Evolutionary conservation across 305 asterid species (phyloP).

Genomic region (Solanum hybrid): DNA sequence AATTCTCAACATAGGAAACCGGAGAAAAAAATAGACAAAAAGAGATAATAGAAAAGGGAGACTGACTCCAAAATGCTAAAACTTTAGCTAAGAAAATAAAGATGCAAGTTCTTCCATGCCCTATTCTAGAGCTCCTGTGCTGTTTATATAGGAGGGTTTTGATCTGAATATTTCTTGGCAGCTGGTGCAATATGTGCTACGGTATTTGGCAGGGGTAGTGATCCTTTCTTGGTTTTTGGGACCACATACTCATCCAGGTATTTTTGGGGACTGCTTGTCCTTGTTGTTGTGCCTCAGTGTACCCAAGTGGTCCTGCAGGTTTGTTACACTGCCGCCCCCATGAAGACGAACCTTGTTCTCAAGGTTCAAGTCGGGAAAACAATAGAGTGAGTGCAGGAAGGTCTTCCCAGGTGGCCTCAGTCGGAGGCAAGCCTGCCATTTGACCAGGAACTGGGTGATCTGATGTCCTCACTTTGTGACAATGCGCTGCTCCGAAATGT

Average conservation of each 20-base stretch:
- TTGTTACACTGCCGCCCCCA: neutral
- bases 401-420: neutral
- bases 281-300: neutral
- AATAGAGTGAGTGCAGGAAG: neutral
- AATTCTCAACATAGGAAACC: neutral
- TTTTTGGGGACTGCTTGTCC: neutral
- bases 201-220: neutral
- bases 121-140: neutral
- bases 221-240: neutral
- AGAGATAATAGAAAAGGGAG: neutral
- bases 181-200: neutral
- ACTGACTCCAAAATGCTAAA: neutral
- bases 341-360: neutral
- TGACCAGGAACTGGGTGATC: neutral
- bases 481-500: neutral
- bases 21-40: neutral
- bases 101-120: neutral
- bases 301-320: neutral
- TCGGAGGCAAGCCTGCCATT: neutral
- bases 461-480: neutral
- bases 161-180: neutral
- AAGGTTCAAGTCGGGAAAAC: neutral
- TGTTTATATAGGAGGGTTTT: neutral
- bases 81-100: neutral
- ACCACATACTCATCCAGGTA: neutral